Base-by-base conservation (phyloP, 2,329 filamentous ascomycete species). In the Akanthomyces muscarius region DNA sequence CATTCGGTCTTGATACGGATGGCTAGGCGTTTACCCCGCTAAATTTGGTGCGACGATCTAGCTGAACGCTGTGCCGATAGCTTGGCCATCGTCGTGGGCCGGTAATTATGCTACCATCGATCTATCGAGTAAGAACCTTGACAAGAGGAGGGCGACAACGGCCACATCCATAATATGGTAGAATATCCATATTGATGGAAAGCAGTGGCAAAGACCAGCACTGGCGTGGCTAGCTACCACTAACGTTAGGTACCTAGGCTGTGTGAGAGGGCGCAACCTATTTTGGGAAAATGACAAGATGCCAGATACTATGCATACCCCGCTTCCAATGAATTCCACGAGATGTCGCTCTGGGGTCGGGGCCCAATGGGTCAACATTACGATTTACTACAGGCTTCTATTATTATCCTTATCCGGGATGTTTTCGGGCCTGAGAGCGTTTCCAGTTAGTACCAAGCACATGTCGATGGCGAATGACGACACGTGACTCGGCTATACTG, bases 401-500 rank as follows among this genome's bases (percentile, higher is more conserved):
- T 45, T 44, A 25, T 25, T 18, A 33, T 28, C 23, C 33, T 36
- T 36, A 36, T 36, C 47, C 23, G 45, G 57, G 18, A 33, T 16
- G 25, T 33, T 44, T 60, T 48, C 41, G 53, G 53, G 28, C 7
- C 23, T 55, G 47, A 28, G n/a, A 33, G 25, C 48, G 38, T 23
- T 18, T 41, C 23, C 8, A 47, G 45, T 21, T 5, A 11, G 28
- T 14, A 38, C 13, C 16, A n/a, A 54, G 58, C 50, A 61, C 58
- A 61, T 61, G 58, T 61, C 50, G 50, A 45, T 25, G 28, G 41
- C 57, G 23, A 52, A 36, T 8, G 13, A 33, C 6, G 28, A 41
- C 58, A 61, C 50, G 50, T 61, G 58, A 61, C 58, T 33, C 58
- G 57, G 57, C 16, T 52, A 52, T 52, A 23, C 16, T 52, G 45